Evolutionary conservation across 2,329 filamentous ascomycete genomes (phyloP).

Genomic region (Amesomyces nigricolor): DNA sequence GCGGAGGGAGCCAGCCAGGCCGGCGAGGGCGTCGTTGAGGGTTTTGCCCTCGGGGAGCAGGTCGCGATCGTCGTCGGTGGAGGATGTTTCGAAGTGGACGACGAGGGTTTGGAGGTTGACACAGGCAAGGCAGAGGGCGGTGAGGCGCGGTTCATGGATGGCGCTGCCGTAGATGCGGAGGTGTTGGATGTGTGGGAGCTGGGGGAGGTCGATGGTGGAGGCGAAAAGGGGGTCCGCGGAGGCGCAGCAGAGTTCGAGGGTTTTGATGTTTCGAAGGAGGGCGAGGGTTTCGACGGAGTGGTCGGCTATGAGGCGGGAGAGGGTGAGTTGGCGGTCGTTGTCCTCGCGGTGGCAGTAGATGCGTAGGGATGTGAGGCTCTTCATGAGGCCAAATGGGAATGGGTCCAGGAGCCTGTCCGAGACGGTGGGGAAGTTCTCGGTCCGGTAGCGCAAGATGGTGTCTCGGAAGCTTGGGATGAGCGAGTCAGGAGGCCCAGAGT

Average conservation of each 20-base stretch:
- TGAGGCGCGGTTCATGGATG: constrained; percentile 26
- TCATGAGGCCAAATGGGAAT: constrained; percentile 17
- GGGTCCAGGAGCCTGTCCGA: constrained; percentile 2
- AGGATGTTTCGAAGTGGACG: constrained; percentile 27
- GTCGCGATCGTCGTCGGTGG: constrained; percentile 25
- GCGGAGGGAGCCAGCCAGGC: constrained; percentile 19
- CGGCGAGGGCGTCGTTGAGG: constrained; percentile 24
- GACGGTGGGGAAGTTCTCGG: background rate
- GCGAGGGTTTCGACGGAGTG: constrained; percentile 20
- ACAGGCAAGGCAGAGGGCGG: constrained; percentile 24
- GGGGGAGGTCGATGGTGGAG: constrained; percentile 15
- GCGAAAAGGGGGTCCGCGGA: constrained; percentile 11
- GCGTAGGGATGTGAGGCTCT: constrained; percentile 23
- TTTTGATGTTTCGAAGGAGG: constrained; percentile 19
- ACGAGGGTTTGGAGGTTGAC: constrained; percentile 25
- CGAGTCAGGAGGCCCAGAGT: constrained; percentile 2
- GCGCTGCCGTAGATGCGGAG: constrained; percentile 28
- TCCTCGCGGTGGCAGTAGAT: constrained; percentile 28
- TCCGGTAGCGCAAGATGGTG: constrained; percentile 14
- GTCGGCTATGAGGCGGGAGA: constrained; percentile 23
- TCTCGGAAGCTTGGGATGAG: constrained; percentile 5
- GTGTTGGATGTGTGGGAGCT: constrained; percentile 24
- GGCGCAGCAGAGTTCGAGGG: constrained; percentile 27
- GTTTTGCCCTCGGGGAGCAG: constrained; percentile 26
- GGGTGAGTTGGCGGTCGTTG: constrained; percentile 19